A percentile compares a stretch with the other conserved stretches of the same genome.
phyloP scores from a whole-genome alignment of 1,139 yeast genomes.

The Yamadazyma aaseri region DNA sequence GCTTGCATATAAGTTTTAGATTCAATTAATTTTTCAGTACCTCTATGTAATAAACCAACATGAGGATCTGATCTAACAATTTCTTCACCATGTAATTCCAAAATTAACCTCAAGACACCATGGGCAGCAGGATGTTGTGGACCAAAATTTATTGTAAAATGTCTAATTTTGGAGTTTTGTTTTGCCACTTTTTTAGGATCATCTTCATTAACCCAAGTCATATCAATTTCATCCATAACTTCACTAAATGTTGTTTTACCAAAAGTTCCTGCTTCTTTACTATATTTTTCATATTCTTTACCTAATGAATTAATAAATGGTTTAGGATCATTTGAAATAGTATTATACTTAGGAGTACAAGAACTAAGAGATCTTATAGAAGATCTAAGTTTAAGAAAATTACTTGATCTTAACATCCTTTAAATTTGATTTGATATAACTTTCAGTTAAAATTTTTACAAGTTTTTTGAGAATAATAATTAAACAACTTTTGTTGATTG shows the following conservation, averaged over 20 bases:
- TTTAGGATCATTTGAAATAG: slow-evolving; percentile 21
- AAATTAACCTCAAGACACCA: slow-evolving; percentile 83
- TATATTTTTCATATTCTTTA: slow-evolving; percentile 32
- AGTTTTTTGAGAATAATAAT: slow-evolving; percentile 9
- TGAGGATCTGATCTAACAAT: slow-evolving; percentile 87
- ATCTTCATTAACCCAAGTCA: slow-evolving; percentile 48
- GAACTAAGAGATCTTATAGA: slow-evolving; percentile 10
- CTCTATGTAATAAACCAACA: slow-evolving; percentile 83
- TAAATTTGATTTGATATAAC: neutral
- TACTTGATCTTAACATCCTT: slow-evolving; percentile 13
- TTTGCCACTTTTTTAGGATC: slow-evolving; percentile 44
- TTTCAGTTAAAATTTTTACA: slow-evolving; percentile 6
- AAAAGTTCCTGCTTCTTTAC: slow-evolving; percentile 32
- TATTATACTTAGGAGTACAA: slow-evolving; percentile 9
- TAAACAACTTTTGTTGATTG: slow-evolving; percentile 16
- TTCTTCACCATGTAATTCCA: slow-evolving; percentile 88
- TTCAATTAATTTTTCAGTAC: slow-evolving; percentile 86
- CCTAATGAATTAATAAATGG: slow-evolving; percentile 40
- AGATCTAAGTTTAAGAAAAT: slow-evolving; percentile 8
- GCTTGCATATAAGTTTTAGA: slow-evolving; percentile 84
- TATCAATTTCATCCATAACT: slow-evolving; percentile 47
- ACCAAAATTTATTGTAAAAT: slow-evolving; percentile 86
- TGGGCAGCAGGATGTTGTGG: slow-evolving; percentile 97
- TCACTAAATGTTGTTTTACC: slow-evolving; percentile 47
- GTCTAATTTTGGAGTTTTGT: slow-evolving; percentile 66